Conservation (phyloP, 306 rosid species). For the Cucumis hystrix region DNA sequence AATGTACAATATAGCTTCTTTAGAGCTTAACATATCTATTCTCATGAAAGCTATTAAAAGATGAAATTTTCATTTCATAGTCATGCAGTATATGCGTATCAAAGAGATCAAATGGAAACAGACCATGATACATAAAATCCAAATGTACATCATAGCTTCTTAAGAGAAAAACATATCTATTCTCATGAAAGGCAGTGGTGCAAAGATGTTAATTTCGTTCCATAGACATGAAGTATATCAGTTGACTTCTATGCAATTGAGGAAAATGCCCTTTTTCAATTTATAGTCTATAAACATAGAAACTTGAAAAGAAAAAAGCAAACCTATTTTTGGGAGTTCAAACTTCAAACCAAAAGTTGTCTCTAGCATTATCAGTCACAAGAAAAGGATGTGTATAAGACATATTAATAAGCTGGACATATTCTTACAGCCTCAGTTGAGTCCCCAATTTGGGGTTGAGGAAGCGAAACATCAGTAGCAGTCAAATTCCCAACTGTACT, state of each 20-base stretch:
- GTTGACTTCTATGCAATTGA: neutral
- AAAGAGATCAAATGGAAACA: neutral
- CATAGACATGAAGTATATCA: neutral
- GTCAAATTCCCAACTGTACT: constrained; percentile 66
- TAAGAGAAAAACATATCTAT: neutral
- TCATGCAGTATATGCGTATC: neutral
- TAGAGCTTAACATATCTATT: neutral
- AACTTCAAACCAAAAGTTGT: neutral
- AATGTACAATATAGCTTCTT: neutral
- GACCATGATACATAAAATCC: neutral
- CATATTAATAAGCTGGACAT: neutral
- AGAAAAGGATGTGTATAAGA: neutral
- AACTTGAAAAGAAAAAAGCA: neutral
- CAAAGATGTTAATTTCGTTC: neutral
- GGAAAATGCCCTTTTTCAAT: neutral
- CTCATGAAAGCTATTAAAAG: neutral
- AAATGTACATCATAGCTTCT: neutral
- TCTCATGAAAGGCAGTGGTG: neutral
- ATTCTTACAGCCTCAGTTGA: constrained; percentile 63
- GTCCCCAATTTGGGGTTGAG: constrained; percentile 49
- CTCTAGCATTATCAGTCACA: neutral
- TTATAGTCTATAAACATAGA: neutral
- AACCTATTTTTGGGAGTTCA: neutral
- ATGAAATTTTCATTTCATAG: neutral
- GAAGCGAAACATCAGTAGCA: constrained; percentile 51